phyloP scores from a whole-genome alignment of 1,284 basidiomycete genomes.

The Retiboletus fuscus region DNA sequence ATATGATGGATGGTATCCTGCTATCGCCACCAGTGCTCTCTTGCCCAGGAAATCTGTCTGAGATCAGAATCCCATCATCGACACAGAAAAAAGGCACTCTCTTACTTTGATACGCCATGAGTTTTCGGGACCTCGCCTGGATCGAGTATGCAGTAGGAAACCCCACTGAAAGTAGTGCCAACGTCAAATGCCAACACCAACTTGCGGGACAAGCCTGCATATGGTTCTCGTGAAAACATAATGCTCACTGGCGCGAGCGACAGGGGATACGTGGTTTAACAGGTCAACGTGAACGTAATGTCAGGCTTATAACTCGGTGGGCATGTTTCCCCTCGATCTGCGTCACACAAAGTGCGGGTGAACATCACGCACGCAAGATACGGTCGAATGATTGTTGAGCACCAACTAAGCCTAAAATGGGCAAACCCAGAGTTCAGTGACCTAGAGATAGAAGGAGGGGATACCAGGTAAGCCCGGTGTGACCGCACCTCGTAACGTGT shows the following conservation, averaged over 20 bases:
- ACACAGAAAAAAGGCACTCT: not conserved
- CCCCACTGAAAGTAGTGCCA: constrained; percentile 64
- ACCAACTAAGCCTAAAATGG: constrained; percentile 11
- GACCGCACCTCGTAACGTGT: constrained; percentile 22
- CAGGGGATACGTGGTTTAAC: not conserved
- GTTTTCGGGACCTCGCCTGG: constrained; percentile 60
- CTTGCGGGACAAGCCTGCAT: constrained; percentile 50
- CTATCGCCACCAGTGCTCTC: constrained; percentile 54
- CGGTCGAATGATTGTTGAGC: constrained; percentile 1
- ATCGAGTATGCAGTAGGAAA: constrained; percentile 59
- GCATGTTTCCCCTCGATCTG: constrained; percentile 15
- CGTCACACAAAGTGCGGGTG: not conserved
- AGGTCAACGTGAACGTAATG: not conserved
- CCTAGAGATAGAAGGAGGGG: constrained; percentile 12
- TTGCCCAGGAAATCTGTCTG: constrained; percentile 54
- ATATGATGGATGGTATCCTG: no score
- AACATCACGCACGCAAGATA: not conserved
- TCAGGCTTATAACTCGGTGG: constrained; percentile 22
- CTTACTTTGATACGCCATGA: constrained; percentile 56
- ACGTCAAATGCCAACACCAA: constrained; percentile 63
- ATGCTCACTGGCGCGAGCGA: not conserved
- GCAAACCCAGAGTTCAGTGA: not conserved
- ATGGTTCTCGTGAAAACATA: constrained; percentile 47
- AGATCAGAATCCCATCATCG: constrained; percentile 12
- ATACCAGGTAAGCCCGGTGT: not conserved